Evolutionary conservation across 805 yeast genomes (phyloP), one percentile per base, ranked within the genome.

Genomic region (Metschnikowia reukaufii): DNA sequence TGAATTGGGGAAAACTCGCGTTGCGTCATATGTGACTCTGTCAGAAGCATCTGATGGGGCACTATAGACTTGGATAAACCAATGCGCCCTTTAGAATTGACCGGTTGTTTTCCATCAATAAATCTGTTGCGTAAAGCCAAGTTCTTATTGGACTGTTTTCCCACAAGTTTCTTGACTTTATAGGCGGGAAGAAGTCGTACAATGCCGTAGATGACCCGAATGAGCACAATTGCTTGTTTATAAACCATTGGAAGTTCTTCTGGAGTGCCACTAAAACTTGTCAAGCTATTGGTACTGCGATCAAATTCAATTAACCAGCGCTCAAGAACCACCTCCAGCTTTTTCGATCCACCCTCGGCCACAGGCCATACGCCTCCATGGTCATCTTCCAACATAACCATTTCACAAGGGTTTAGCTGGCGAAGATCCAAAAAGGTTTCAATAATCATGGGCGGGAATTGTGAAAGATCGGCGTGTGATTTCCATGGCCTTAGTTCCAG

Each of bases 281-380:
- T 18, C 9, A 6, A 10, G 13, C 65, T 67, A 6, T 59, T 69
- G 61, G 61, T 70, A 20, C 67, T 66, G 8, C 46, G 38, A 58
- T 86, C 91, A 50, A 91, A 78, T 63, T 91, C 96, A 29, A 94
- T 68, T 19, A 89, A 73, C 99, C 99, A 94, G 49, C 99, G 76
- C 61, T 94, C 99, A 47, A 94, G 68, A 2, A 94, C 97, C n/a
- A 94, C 79, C 64, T 92, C 98, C 15, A 81, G 74, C 58, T 86
- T 86, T 58, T 78, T 81, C 2, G 77, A 72, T 12, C 84, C 85
- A 10, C 67, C 62, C 48, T 75, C 79, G 8, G 84, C 72, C 10
- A 83, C 83, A 8, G 77, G 69, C 78, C 85, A 82, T 12, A 75
- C 59, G 51, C 73, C 72, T 19, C 75, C 78, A 6, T 74, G 73